Conservation (phyloP, 306 rosid species). For the Acacia confusa region DNA sequence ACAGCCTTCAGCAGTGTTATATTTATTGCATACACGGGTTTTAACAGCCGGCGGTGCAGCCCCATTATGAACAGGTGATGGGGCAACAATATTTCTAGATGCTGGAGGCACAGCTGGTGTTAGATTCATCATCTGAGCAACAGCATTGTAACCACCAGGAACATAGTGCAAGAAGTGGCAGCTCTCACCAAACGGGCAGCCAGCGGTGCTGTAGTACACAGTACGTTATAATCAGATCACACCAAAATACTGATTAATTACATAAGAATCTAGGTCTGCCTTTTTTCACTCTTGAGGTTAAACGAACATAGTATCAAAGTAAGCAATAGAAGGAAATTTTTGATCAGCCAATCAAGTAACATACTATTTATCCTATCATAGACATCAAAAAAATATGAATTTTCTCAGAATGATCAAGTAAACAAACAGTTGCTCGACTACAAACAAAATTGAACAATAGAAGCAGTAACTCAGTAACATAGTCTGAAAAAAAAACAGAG, state of each 20-base stretch:
- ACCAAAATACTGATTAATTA: not conserved
- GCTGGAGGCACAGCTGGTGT: constrained; percentile 60
- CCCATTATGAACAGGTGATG: constrained; percentile 61
- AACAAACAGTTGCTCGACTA: not conserved
- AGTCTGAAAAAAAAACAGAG: not conserved
- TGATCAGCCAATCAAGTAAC: not conserved
- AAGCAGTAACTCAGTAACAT: not conserved
- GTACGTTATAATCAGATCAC: constrained; percentile 38
- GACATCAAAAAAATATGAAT: not conserved
- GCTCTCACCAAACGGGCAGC: constrained; percentile 95
- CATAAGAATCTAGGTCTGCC: not conserved
- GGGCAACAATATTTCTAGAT: constrained; percentile 56
- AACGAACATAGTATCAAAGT: not conserved
- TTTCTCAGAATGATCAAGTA: not conserved
- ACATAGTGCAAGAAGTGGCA: constrained; percentile 94
- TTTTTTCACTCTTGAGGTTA: not conserved
- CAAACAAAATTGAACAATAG: not conserved
- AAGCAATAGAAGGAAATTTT: not conserved
- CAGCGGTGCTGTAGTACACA: constrained; percentile 74
- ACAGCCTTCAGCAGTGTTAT: constrained; percentile 85
- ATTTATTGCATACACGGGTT: constrained; percentile 80
- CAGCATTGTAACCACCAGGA: constrained; percentile 92
- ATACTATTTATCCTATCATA: constrained; percentile 4
- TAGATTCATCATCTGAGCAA: constrained; percentile 90
- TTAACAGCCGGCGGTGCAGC: constrained; percentile 55